These are phyloP conservation scores for Carex littledalei DNA, from an alignment of 176 grass and related monocot species.

Conservation along the genomic window DNA sequence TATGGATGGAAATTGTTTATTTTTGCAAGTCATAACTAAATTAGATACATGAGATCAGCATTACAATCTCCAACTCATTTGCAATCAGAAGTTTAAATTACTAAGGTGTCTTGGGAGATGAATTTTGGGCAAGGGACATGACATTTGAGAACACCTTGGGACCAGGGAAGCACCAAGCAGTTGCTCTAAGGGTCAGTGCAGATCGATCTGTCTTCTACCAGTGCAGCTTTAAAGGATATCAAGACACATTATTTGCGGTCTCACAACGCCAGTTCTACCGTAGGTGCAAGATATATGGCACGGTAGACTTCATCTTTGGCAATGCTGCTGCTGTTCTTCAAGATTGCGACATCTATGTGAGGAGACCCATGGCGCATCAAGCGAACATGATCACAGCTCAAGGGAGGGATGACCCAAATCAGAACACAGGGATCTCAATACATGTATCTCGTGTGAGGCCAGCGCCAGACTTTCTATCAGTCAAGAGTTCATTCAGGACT, in stretches of 20 bases:
- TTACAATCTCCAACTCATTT: neutral
- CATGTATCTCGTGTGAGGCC: conserved; percentile 49
- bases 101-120: conserved; percentile 2
- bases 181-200: too few species aligned
- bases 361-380: conserved; percentile 34
- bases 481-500: conserved; percentile 17
- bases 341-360: conserved; percentile 38
- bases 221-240: too few species aligned
- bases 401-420: conserved; percentile 58
- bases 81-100: neutral
- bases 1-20: neutral
- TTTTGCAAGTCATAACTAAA: neutral
- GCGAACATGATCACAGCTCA: conserved; percentile 57
- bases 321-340: conserved; percentile 47
- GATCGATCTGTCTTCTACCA: too few species aligned
- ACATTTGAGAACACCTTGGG: neutral
- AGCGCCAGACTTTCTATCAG: conserved; percentile 33
- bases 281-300: conserved; percentile 47
- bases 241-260: too few species aligned
- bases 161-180: conserved; percentile 15
- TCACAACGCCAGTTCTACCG: neutral
- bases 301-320: conserved; percentile 62
- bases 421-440: conserved; percentile 49
- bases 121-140: neutral
- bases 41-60: neutral